Evolutionary conservation across 2,329 filamentous ascomycete species (phyloP).

Genomic region (Fusarium zealandicum): DNA sequence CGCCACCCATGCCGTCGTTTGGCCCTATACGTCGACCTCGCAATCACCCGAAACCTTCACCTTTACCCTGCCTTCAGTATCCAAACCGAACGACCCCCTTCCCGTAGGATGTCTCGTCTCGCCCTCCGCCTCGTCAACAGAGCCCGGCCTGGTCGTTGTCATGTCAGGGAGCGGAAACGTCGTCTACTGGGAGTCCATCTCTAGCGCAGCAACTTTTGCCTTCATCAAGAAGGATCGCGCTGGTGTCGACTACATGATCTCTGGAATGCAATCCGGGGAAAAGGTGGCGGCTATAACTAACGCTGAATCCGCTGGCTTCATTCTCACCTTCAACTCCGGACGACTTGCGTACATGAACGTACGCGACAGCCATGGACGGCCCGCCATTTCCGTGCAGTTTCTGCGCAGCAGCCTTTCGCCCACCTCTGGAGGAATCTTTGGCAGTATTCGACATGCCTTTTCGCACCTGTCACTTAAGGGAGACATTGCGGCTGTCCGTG

Average conservation of each 20-base stretch:
- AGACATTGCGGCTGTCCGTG: slow-evolving; percentile 80
- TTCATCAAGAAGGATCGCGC: slow-evolving; percentile 83
- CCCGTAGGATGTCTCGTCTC: slow-evolving; percentile 86
- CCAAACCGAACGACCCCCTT: slow-evolving; percentile 72
- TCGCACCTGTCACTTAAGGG: slow-evolving; percentile 74
- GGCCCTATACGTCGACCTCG: slow-evolving; percentile 80
- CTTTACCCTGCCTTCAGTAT: slow-evolving; percentile 78
- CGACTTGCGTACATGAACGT: slow-evolving; percentile 86
- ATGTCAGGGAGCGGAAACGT: slow-evolving; percentile 85
- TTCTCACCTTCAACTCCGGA: slow-evolving; percentile 84
- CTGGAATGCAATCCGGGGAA: slow-evolving; percentile 80
- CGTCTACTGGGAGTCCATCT: slow-evolving; percentile 95
- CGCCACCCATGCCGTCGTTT: slow-evolving; percentile 82
- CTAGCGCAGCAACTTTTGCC: slow-evolving; percentile 83
- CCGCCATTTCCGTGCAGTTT: slow-evolving; percentile 79
- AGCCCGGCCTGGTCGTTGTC: slow-evolving; percentile 86
- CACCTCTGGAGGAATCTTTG: slow-evolving; percentile 73
- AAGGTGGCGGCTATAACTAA: slow-evolving; percentile 78
- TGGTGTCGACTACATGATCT: slow-evolving; percentile 77
- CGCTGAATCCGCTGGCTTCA: slow-evolving; percentile 84
- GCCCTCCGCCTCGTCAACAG: slow-evolving; percentile 76
- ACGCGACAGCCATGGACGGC: slow-evolving; percentile 85
- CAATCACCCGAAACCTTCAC: slow-evolving; percentile 78
- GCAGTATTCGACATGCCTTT: slow-evolving; percentile 80
- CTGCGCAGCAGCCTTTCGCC: slow-evolving; percentile 69